Evolutionary conservation across 768 basidiomycete species (phyloP).

Genomic region (Hirschioporus abietinus): DNA sequence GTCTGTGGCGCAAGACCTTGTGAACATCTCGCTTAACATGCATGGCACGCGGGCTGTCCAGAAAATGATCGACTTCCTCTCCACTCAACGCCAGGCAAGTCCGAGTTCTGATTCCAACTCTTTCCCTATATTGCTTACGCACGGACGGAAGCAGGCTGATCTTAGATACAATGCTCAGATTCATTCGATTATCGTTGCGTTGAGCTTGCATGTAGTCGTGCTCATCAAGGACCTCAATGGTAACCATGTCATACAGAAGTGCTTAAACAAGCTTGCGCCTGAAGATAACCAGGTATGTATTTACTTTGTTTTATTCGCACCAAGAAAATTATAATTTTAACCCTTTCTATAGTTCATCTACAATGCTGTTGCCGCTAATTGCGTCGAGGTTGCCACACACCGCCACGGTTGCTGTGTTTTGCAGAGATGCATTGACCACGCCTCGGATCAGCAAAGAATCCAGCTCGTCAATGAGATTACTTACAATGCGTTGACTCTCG

Average conservation of each 20-base stretch:
- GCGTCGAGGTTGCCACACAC: conserved; percentile 97
- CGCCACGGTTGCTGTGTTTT: conserved; percentile 98
- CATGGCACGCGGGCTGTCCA: conserved; percentile 99
- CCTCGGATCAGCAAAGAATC: conserved; percentile 89
- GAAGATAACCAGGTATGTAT: conserved; percentile 90
- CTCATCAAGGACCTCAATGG: conserved; percentile 98
- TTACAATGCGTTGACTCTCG: conserved; percentile 93
- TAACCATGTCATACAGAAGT: conserved; percentile 98
- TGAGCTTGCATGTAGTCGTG: conserved; percentile 96
- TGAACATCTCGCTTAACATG: conserved; percentile 99
- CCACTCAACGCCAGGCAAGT: conserved; percentile 88
- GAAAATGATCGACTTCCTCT: conserved; percentile 99
- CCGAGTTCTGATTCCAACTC: conserved; percentile 28
- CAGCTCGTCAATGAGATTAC: conserved; percentile 99
- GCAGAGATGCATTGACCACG: conserved; percentile 97
- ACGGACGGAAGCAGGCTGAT: conserved; percentile 57
- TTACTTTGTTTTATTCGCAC: neutral
- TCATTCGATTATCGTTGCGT: conserved; percentile 91
- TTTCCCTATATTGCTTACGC: conserved; percentile 42
- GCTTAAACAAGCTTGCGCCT: conserved; percentile 94
- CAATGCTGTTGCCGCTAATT: conserved; percentile 97
- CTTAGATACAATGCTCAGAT: conserved; percentile 85
- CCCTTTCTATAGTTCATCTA: conserved; percentile 76
- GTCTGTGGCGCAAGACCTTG: conserved; percentile 94
- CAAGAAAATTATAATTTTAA: neutral